A percentile compares a stretch with the other conserved stretches of the same genome.
Evolutionary conservation across 1,284 basidiomycete genomes (phyloP).

Genomic region (Neonothopanus nambi): DNA sequence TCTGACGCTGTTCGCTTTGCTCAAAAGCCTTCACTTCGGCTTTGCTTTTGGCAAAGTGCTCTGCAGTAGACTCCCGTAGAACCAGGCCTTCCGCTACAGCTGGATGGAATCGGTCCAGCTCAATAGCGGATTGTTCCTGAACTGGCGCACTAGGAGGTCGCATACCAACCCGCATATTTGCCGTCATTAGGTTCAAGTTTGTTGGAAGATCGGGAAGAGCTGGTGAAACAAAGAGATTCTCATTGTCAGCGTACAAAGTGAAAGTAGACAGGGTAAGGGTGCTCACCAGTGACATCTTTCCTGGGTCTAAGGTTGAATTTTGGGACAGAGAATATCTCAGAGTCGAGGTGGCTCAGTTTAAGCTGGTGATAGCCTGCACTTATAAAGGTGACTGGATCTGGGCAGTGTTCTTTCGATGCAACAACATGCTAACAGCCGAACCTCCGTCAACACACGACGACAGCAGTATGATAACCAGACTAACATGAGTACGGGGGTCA

Average conservation of each 20-base stretch:
- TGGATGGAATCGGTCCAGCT: constrained; percentile 51
- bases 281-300: constrained; percentile 44
- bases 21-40: constrained; percentile 22
- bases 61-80: constrained; percentile 36
- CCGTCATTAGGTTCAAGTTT: constrained; percentile 41
- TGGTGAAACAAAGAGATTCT: constrained; percentile 23
- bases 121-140: constrained; percentile 30
- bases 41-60: constrained; percentile 37
- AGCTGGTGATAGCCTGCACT: constrained; percentile 74
- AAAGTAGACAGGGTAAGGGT: background rate
- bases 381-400: constrained; percentile 76
- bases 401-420: constrained; percentile 56
- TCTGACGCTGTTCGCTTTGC: background rate
- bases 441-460: background rate
- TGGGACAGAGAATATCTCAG: constrained; percentile 73
- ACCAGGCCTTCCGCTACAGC: constrained; percentile 30
- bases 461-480: constrained; percentile 23
- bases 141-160: constrained; percentile 48
- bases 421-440: constrained; percentile 58
- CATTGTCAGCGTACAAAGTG: background rate
- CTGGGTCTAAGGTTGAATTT: constrained; percentile 46
- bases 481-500: constrained; percentile 49
- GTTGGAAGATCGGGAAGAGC: constrained; percentile 50
- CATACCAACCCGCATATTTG: constrained; percentile 41
- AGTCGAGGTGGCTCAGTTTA: constrained; percentile 74